Conservation (phyloP, 805 yeast species). For the Candida quercuum region DNA sequence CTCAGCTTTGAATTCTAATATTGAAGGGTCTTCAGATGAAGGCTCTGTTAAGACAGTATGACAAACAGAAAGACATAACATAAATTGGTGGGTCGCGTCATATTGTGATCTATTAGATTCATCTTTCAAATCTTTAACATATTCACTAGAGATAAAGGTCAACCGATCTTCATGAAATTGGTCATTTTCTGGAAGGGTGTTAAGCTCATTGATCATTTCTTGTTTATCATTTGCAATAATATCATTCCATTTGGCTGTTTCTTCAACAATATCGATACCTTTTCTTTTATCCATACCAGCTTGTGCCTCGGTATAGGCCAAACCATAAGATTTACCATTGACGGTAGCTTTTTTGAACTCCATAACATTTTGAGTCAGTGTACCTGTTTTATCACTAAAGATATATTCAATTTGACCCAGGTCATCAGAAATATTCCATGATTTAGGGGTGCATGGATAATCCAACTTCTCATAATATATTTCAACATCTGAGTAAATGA, state of each 20-base stretch:
- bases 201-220: slow-evolving; percentile 47
- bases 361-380: slow-evolving; percentile 80
- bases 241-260: slow-evolving; percentile 42
- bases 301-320: slow-evolving; percentile 78
- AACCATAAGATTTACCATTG: slow-evolving; percentile 65
- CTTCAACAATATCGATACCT: slow-evolving; percentile 66
- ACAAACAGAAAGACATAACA: slow-evolving; percentile 70
- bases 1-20: slow-evolving; percentile 61
- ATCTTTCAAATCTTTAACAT: slow-evolving; percentile 46
- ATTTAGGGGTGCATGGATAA: slow-evolving; percentile 78
- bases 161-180: slow-evolving; percentile 49
- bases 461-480: slow-evolving; percentile 68
- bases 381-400: slow-evolving; percentile 82
- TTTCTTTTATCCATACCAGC: slow-evolving; percentile 73
- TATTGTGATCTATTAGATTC: slow-evolving; percentile 46
- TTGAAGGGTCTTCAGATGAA: slow-evolving; percentile 51
- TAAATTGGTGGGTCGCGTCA: slow-evolving; percentile 59
- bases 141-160: slow-evolving; percentile 64
- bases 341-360: slow-evolving; percentile 80
- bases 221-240: slow-evolving; percentile 49
- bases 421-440: slow-evolving; percentile 85
- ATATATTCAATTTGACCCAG: slow-evolving; percentile 82
- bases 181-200: slow-evolving; percentile 29
- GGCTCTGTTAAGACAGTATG: slow-evolving; percentile 76
- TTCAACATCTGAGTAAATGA: slow-evolving; percentile 68